phyloP scores from a whole-genome alignment of 1,284 basidiomycete species.

The Moesziomyces aphidis region DNA sequence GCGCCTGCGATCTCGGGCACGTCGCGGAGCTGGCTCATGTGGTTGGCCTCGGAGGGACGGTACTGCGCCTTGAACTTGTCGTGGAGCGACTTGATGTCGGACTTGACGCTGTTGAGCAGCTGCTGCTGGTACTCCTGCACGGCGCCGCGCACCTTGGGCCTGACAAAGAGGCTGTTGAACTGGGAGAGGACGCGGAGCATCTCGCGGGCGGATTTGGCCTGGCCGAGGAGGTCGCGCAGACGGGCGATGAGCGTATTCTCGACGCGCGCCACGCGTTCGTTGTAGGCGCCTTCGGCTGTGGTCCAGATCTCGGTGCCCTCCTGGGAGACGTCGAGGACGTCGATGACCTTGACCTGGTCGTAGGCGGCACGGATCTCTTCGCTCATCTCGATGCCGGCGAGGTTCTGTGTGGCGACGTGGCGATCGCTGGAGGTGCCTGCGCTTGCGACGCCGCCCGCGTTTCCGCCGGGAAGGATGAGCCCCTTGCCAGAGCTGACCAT shows the following conservation, averaged over 20 bases:
- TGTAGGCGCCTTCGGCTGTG: slow-evolving; percentile 94
- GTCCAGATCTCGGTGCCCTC: slow-evolving; percentile 99
- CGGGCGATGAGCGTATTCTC: slow-evolving; percentile 98
- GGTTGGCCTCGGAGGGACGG: slow-evolving; percentile 92
- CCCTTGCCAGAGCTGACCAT: slow-evolving; percentile 97
- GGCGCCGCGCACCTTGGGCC: slow-evolving; percentile 86
- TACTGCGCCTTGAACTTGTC: slow-evolving; percentile 88
- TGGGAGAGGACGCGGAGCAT: slow-evolving; percentile 99
- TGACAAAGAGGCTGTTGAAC: slow-evolving; percentile 96
- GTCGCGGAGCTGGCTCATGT: slow-evolving; percentile 98
- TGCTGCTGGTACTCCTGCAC: slow-evolving; percentile 98
- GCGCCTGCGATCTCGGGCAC: slow-evolving; percentile 95
- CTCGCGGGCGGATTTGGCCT: slow-evolving; percentile 95
- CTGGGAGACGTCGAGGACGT: slow-evolving; percentile 84
- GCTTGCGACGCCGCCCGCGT: slow-evolving; percentile 7
- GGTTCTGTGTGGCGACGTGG: slow-evolving; percentile 57
- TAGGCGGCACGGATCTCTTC: slow-evolving; percentile 92
- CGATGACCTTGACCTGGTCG: slow-evolving; percentile 93
- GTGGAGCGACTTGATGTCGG: slow-evolving; percentile 93
- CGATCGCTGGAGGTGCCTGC: slow-evolving; percentile 34
- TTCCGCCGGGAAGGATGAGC: slow-evolving; percentile 24
- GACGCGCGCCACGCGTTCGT: slow-evolving; percentile 94
- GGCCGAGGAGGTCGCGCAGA: slow-evolving; percentile 90
- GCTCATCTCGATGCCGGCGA: slow-evolving; percentile 88
- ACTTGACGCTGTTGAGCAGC: slow-evolving; percentile 77